Evolutionary conservation across 495 filamentous ascomycete species (phyloP), one percentile per base, ranked within the genome.

Genomic region (Saxophila tyrrhenica): DNA sequence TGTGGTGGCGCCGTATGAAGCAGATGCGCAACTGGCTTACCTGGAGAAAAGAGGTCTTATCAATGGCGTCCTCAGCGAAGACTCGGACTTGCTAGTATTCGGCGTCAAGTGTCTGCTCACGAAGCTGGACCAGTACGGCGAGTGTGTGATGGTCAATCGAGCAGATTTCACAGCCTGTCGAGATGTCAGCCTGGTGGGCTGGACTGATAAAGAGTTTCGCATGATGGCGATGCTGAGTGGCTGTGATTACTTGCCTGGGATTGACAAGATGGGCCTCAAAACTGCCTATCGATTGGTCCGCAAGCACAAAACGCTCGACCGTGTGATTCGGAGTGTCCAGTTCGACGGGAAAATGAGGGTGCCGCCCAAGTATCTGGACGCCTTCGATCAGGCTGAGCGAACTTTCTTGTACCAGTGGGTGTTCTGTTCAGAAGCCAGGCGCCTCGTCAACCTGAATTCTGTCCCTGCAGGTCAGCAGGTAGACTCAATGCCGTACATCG

Each of bases 171-270:
- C 86, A 32, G 82, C 84, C 39, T 94, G 89, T 56, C 83, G 84
- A 43, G 91, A 95, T 54, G 78, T 97, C 39, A 94, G 82, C 48
- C 69, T 99, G 17, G 83, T 87, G 13, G 91, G 89, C 15, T 99
- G 92, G 91, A 84, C 86, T 2, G 88, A 96, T 67, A 74, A 72
- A 7, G 86, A 96, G 52, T 99, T 99, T 62, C 77, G 94, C 46
- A 82, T 76, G 20, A 99, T 99, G 94, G 89, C 90, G 48, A 97
- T 99, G 50, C 65, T 99, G 20, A 95, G 89, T 66, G 94, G 94
- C n/a, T 99, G 94, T 67, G 94, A 99, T 66, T 99, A 99, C 68
- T 76, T 97, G 48, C 74, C 82, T 5, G 84, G 81, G 59, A 86
- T 97, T 55, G 79, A 77, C 39, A 84, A 82, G 45, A 79, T 99